phyloP scores from a whole-genome alignment of 2,329 filamentous ascomycete genomes.

The Blastomyces gilchristii region DNA sequence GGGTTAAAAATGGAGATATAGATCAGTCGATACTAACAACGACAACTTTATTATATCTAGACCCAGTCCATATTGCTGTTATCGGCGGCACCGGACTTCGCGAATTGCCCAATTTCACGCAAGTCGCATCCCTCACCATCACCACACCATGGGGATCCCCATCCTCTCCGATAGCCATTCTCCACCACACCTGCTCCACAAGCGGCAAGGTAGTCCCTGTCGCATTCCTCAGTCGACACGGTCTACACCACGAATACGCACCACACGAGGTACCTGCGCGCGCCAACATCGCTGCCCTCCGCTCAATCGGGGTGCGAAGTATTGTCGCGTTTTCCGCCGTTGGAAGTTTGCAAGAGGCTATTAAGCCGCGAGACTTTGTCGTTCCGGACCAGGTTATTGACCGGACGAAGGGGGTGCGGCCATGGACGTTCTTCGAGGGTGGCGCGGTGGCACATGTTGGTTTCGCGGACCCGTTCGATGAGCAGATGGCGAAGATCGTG shows the following conservation, averaged over 20 bases:
- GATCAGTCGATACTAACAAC: neutral
- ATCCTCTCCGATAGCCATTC: conserved; percentile 67
- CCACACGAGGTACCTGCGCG: conserved; percentile 91
- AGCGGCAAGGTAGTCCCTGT: conserved; percentile 52
- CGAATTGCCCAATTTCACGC: conserved; percentile 75
- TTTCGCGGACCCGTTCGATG: conserved; percentile 92
- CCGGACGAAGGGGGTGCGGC: conserved; percentile 86
- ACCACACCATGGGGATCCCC: conserved; percentile 82
- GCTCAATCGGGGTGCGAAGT: conserved; percentile 76
- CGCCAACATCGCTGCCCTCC: conserved; percentile 96
- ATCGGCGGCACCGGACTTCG: conserved; percentile 90
- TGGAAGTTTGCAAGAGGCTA: conserved; percentile 80
- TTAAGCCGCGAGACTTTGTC: conserved; percentile 93
- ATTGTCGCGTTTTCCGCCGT: conserved; percentile 94
- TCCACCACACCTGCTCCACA: conserved; percentile 70
- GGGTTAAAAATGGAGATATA: neutral
- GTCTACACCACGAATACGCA: conserved; percentile 74
- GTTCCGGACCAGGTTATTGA: conserved; percentile 95
- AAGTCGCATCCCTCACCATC: conserved; percentile 66
- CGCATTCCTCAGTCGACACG: conserved; percentile 91
- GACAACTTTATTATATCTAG: conserved; percentile 15
- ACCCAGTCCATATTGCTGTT: conserved; percentile 69
- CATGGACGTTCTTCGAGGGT: conserved; percentile 78
- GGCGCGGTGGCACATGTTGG: conserved; percentile 90
- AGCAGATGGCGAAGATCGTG: conserved; percentile 63